Evolutionary conservation across 129 eudicot genomes (phyloP), one percentile per base, ranked within the genome.

Genomic region (Pulicaria dysenterica): DNA sequence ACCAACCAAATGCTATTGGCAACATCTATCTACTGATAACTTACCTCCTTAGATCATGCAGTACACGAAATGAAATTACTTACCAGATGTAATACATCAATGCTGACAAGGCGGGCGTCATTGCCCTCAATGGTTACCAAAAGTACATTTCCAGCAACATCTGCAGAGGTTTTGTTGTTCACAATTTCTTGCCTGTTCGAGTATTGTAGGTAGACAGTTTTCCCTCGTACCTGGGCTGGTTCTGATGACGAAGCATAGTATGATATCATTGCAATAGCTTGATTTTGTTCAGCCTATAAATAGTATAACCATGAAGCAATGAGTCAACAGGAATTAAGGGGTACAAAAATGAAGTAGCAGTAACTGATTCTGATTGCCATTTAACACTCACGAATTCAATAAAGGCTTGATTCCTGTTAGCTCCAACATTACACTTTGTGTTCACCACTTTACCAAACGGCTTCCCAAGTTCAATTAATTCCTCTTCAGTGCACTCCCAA

Each of bases 131-230:
- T 90, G 19, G 97, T 90, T 82, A 94, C 93, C 87, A 94, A 55
- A n/a, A 90, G 83, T 37, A 94, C 99, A 75, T 94, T 94, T 46
- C 99, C 99, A 37, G 99, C 96, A 59, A 91, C 92, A 84, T 94
- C 99, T 51, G 97, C 99, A n/a, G 97, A 82, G 16, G 97, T 90
- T 79, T 94, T 94, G 85, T 94, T 94, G 91, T 94, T 90, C 89
- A 94, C 99, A 56, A 94, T 94, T 81, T 94, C 99, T 77, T 90
- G 99, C 75, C 99, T 86, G 88, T 94, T 94, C 17, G 99, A 94
- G 81, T 94, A 94, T 40, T 94, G 99, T 15, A 94, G 84, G 80
- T 94, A 94, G 50, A 94, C 97, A 6, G 97, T 94, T 80, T 94
- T 90, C 86, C 99, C 99, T 64, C 97, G 85, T 60, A 94, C 95